Base-by-base conservation (phyloP, 805 yeast genomes). In the Candida ipomoeae region DNA sequence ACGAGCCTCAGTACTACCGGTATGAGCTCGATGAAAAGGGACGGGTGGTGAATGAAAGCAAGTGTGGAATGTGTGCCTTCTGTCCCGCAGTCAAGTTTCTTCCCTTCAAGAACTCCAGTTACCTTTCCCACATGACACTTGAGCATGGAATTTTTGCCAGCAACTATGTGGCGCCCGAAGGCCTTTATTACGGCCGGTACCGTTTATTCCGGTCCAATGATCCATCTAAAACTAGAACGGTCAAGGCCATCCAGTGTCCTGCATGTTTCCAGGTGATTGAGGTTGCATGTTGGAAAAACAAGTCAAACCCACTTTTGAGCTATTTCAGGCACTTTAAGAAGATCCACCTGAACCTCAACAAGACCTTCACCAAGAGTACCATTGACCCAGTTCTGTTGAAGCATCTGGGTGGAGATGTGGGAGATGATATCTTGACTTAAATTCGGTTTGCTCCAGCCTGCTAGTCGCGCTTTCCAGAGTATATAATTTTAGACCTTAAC, bases 91-190 rank as follows among this genome's bases (percentile, higher is more conserved):
- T 68, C 17, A 60, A 61, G 49, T 68, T 68, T 48, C 55, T 63
- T 20, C 69, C 70, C 2, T 62, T 65, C 53, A 67, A 67, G 48
- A 68, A 68, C 55, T 63, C 68, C 6, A 62, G 65, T 40, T 68
- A 68, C 48, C 59, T 67, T 6, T 62, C 69, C 5, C 73, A 68
- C 50, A 54, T 68, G 53, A 65, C 71, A 4, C 55, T 65, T 40
- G 69, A 66, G 48, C 73, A 68, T 53, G 73, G 73, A 4, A 59
- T 68, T 6, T 62, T 60, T 33, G 65, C 70, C 39, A 66, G 65
- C 51, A 65, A 65, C 32, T 62, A 55, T 42, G 55, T 64, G 17
- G 63, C 64, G 2, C 73, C 73, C 0, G 68, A 68, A 41, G 70
- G 68, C 2, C 46, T 66, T 6, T 61, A 63, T 50, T 62, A 56